Percentiles rank a stretch among this genome's conserved stretches.
Evolutionary conservation across 2,329 filamentous ascomycete genomes (phyloP).

Genomic region (Chaetoscypha palmicola): DNA sequence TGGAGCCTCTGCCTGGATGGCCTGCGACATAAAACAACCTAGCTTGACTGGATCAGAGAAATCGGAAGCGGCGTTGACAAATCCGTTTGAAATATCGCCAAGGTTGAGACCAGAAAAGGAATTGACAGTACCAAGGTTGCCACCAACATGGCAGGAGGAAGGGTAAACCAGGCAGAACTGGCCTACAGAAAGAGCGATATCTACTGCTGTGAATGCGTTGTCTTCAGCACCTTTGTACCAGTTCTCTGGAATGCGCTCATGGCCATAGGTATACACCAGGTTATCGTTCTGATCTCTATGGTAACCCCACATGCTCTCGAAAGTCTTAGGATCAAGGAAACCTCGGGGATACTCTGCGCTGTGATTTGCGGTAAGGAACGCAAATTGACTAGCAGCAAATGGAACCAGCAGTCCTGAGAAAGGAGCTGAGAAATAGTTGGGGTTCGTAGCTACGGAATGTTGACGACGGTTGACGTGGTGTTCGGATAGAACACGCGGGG

Average conservation of each 20-base stretch:
- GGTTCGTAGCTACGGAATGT: slow-evolving; percentile 29
- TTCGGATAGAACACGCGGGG: slow-evolving; percentile 15
- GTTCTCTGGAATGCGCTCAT: slow-evolving; percentile 12
- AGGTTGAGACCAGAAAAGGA: slow-evolving; percentile 43
- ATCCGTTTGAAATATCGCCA: slow-evolving; percentile 32
- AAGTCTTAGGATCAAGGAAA: slow-evolving; percentile 9
- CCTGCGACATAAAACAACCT: slow-evolving; percentile 13
- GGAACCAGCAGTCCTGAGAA: slow-evolving; percentile 24
- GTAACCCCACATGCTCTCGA: slow-evolving; percentile 15
- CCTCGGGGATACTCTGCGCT: slow-evolving; percentile 15
- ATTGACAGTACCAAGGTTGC: slow-evolving; percentile 45
- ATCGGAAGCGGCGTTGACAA: slow-evolving; percentile 36
- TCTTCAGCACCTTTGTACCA: slow-evolving; percentile 18
- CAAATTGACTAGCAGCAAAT: slow-evolving; percentile 25
- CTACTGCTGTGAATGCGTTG: slow-evolving; percentile 31
- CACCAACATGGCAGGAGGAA: slow-evolving; percentile 34
- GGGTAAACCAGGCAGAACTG: slow-evolving; percentile 30
- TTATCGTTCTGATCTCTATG: slow-evolving; percentile 8
- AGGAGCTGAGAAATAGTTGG: slow-evolving; percentile 29
- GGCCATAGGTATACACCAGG: slow-evolving; percentile 9
- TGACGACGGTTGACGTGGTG: slow-evolving; percentile 16
- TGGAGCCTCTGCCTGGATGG: slow-evolving; percentile 14
- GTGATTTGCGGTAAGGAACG: slow-evolving; percentile 27
- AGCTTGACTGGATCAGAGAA: slow-evolving; percentile 10
- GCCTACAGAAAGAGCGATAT: slow-evolving; percentile 15